A percentile compares a stretch with the other conserved stretches of the same genome.
Conservation (phyloP, 129 eudicot species). For the Scalesia atractyloides region DNA sequence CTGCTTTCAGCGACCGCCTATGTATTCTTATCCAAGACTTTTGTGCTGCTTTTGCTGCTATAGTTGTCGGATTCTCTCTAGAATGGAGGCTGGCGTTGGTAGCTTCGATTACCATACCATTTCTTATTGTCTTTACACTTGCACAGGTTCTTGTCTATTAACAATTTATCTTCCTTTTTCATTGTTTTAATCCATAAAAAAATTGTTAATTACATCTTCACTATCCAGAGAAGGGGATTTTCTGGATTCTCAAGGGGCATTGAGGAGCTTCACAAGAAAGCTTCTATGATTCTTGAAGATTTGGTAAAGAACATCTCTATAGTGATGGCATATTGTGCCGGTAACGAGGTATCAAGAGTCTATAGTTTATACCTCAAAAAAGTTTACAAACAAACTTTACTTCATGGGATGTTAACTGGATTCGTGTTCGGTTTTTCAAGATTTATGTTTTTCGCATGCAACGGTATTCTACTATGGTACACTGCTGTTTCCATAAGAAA, state of each 20-base stretch:
- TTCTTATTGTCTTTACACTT: slow-evolving; percentile 46
- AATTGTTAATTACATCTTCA: neutral
- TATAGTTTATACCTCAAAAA: slow-evolving; percentile 44
- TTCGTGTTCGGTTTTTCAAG: slow-evolving; percentile 56
- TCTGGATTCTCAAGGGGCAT: slow-evolving; percentile 53
- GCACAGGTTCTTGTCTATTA: slow-evolving; percentile 46
- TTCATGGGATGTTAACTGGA: slow-evolving; percentile 55
- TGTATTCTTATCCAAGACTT: slow-evolving; percentile 49
- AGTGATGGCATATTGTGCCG: slow-evolving; percentile 63
- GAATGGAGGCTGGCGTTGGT: slow-evolving; percentile 61
- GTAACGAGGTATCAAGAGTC: slow-evolving; percentile 51
- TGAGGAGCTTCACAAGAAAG: slow-evolving; percentile 57
- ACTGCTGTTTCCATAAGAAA: slow-evolving; percentile 46
- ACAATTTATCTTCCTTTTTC: neutral
- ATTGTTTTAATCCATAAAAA: neutral
- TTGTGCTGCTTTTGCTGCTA: slow-evolving; percentile 52
- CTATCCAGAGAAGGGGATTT: slow-evolving; percentile 27
- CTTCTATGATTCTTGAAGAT: slow-evolving; percentile 58
- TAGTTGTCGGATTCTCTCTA: slow-evolving; percentile 50
- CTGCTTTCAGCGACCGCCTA: slow-evolving; percentile 56
- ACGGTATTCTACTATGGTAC: slow-evolving; percentile 63
- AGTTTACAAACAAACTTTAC: slow-evolving; percentile 42
- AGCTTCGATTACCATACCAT: slow-evolving; percentile 50
- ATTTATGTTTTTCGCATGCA: slow-evolving; percentile 59
- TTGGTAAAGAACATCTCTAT: slow-evolving; percentile 51